These are phyloP conservation scores for Amaranthus cruentus DNA, from an alignment of 148 eudicot genomes.

Conservation along the genomic window DNA sequence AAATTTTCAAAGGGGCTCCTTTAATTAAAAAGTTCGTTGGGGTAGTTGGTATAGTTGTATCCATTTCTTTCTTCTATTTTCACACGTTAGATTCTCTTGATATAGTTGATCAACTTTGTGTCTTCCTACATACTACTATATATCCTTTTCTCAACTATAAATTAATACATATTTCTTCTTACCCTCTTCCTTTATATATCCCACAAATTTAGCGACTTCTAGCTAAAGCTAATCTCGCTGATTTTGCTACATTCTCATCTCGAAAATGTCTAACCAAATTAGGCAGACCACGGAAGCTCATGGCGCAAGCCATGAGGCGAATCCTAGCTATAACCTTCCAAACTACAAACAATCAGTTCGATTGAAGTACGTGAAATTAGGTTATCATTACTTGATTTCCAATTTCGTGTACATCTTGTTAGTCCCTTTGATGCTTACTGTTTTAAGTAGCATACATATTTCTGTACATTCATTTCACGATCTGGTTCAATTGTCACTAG, in stretches of 20 bases:
- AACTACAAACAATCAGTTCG: conserved; percentile 29
- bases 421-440: conserved; percentile 21
- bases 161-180: not conserved
- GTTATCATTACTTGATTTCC: conserved; percentile 40
- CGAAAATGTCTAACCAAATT: conserved; percentile 9
- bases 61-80: not conserved
- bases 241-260: not conserved
- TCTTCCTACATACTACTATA: conserved; percentile 23
- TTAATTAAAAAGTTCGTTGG: conserved; percentile 34
- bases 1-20: not conserved
- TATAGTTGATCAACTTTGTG: conserved; percentile 28
- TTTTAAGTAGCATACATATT: conserved; percentile 19
- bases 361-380: conserved; percentile 43
- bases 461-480: conserved; percentile 23
- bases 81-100: conserved; percentile 14
- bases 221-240: too few relatives aligned
- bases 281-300: not conserved
- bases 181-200: not conserved
- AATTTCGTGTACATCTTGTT: conserved; percentile 31
- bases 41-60: conserved; percentile 31
- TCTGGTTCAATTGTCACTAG: conserved; percentile 21
- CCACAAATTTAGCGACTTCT: not conserved
- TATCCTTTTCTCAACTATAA: not conserved
- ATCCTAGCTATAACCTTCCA: not conserved
- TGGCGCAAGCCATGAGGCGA: not conserved